Conservation (phyloP, 805 yeast genomes). For the Suhomyces pyralidae region DNA sequence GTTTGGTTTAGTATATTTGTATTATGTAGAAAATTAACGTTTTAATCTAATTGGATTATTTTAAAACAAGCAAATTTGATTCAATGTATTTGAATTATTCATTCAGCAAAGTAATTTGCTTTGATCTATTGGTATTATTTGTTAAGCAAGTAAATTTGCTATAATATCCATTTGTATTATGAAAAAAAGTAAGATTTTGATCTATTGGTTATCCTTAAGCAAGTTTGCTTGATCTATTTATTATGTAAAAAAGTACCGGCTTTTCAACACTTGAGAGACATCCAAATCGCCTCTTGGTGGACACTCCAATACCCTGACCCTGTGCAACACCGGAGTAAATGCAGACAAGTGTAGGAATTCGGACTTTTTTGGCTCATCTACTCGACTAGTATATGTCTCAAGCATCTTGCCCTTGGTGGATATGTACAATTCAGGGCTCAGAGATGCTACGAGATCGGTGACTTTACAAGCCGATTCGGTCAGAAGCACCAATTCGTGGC, state of each 20-base stretch:
- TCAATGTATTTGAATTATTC: too few species aligned
- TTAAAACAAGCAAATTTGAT: too few species aligned
- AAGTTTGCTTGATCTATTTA: too few species aligned
- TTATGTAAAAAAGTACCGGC: constrained; percentile 37
- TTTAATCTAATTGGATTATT: too few species aligned
- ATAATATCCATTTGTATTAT: too few species aligned
- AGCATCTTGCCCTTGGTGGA: background rate
- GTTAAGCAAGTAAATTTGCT: too few species aligned
- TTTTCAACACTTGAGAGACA: constrained; percentile 26
- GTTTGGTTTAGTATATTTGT: too few species aligned
- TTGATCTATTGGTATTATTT: too few species aligned
- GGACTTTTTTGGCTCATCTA: background rate
- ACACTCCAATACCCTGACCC: constrained; percentile 24
- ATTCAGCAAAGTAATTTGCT: too few species aligned
- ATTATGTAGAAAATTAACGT: too few species aligned
- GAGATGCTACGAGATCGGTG: background rate
- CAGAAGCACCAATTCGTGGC: constrained; percentile 12
- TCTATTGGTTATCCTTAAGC: too few species aligned
- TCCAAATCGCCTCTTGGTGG: constrained; percentile 35
- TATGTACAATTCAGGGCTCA: background rate
- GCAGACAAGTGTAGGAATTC: background rate
- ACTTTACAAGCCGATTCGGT: background rate
- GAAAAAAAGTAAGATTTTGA: too few species aligned
- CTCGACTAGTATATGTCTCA: background rate
- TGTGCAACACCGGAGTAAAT: constrained; percentile 22